Percentiles rank a stretch among this genome's conserved stretches.
These are phyloP conservation scores for Phyllostachys edulis DNA, from an alignment of 176 grass and related monocot genomes.

Conservation along the genomic window DNA sequence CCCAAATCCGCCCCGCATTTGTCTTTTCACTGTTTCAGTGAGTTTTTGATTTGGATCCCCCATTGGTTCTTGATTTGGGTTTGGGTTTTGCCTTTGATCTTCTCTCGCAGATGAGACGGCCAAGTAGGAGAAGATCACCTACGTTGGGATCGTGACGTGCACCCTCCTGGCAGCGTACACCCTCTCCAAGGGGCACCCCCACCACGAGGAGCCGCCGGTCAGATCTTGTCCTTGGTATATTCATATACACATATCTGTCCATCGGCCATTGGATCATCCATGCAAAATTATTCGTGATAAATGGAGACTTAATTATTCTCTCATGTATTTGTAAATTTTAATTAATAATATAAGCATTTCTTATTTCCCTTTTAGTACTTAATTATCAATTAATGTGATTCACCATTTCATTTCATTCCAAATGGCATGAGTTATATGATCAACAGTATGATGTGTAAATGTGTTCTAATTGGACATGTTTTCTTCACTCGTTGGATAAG, in stretches of 20 bases:
- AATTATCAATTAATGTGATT: neutral
- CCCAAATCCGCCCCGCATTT: too few species aligned
- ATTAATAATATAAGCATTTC: conserved; percentile 30
- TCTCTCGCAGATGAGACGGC: too few species aligned
- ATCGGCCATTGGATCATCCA: neutral
- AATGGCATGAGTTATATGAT: neutral
- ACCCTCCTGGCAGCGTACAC: too few species aligned
- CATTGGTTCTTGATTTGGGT: too few species aligned
- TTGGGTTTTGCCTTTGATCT: too few species aligned
- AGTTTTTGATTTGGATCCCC: too few species aligned
- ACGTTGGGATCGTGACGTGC: too few species aligned
- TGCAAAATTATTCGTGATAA: conserved; percentile 28
- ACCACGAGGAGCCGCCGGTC: too few species aligned
- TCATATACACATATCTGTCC: conserved; percentile 19
- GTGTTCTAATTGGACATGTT: conserved; percentile 4
- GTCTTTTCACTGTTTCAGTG: too few species aligned
- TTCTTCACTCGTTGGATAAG: too few species aligned
- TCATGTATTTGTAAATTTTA: conserved; percentile 39
- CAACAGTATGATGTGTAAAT: neutral
- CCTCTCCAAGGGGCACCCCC: too few species aligned
- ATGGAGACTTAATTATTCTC: conserved; percentile 20
- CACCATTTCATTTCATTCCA: neutral
- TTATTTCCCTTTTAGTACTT: neutral
- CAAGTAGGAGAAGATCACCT: too few species aligned
- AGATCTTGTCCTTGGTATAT: conserved; percentile 1